These are phyloP conservation scores for Paracamarosporium sp. DNA, from an alignment of 2,329 filamentous ascomycete species.

Conservation along the genomic window DNA sequence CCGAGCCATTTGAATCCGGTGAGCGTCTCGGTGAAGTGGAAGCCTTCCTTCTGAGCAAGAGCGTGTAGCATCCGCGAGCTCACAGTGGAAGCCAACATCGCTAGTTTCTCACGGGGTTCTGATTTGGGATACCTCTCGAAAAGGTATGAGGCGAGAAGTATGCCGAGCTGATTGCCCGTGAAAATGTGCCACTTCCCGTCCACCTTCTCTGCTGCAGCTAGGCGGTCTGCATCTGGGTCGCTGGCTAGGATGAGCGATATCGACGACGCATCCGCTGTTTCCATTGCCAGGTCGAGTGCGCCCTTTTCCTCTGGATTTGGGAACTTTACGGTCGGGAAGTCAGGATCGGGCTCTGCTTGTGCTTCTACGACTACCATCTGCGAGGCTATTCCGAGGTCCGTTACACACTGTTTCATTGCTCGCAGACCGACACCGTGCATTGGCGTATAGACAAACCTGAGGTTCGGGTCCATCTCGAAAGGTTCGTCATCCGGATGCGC, in stretches of 20 bases:
- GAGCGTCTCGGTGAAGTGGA: conserved; percentile 66
- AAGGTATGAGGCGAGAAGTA: conserved; percentile 65
- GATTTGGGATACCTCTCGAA: conserved; percentile 54
- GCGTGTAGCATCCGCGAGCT: conserved; percentile 68
- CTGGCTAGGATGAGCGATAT: conserved; percentile 65
- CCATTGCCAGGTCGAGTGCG: conserved; percentile 65
- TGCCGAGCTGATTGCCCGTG: conserved; percentile 70
- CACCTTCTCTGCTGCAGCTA: conserved; percentile 66
- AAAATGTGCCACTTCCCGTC: conserved; percentile 65
- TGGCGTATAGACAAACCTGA: conserved; percentile 62
- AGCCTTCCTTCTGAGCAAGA: conserved; percentile 62
- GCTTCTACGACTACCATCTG: conserved; percentile 57
- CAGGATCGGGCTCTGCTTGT: conserved; percentile 65
- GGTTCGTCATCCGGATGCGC: conserved; percentile 33
- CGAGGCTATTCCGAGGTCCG: conserved; percentile 48
- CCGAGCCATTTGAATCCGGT: conserved; percentile 75
- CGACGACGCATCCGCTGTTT: conserved; percentile 58
- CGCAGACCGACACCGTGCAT: conserved; percentile 63
- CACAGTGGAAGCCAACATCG: conserved; percentile 68
- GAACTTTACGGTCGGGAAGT: conserved; percentile 69
- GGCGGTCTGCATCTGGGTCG: conserved; percentile 70
- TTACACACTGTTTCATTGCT: conserved; percentile 52
- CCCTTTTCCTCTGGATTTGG: conserved; percentile 72
- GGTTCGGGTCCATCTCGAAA: conserved; percentile 27
- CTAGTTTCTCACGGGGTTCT: conserved; percentile 50